phyloP scores from a whole-genome alignment of 352 stramenopile species.

The Globisporangium parvum region DNA sequence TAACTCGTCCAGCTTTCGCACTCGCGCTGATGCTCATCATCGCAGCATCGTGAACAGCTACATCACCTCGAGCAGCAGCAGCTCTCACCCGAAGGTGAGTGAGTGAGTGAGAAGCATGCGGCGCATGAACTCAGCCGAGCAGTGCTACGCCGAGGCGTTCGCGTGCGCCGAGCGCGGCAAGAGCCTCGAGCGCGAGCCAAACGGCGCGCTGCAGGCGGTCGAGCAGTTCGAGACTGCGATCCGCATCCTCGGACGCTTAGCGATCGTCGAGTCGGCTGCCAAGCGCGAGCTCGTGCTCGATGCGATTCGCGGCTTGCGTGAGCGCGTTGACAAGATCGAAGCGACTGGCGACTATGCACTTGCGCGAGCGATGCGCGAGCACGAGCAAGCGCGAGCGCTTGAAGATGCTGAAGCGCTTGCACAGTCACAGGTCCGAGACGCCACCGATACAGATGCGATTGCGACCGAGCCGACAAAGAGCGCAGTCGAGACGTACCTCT shows the following conservation, averaged over 20 bases:
- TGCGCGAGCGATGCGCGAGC: constrained; percentile 24
- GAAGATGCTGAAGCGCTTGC: neutral
- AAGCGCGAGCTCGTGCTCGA: constrained; percentile 55
- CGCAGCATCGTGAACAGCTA: too few species aligned
- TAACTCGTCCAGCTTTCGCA: too few species aligned
- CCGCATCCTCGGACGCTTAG: constrained; percentile 54
- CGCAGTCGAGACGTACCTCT: constrained; percentile 44
- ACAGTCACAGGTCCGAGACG: constrained; percentile 8
- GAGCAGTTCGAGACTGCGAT: constrained; percentile 48
- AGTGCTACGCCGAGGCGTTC: constrained; percentile 69
- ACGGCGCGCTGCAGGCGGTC: constrained; percentile 18
- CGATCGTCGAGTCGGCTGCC: constrained; percentile 66
- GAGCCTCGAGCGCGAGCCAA: constrained; percentile 13
- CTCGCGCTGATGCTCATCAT: too few species aligned
- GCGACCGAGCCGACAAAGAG: constrained; percentile 1
- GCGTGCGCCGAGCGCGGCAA: constrained; percentile 42
- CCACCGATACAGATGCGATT: neutral
- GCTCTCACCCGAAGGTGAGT: too few species aligned
- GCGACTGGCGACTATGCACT: constrained; percentile 28
- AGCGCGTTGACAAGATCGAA: constrained; percentile 37
- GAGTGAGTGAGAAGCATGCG: constrained; percentile 2
- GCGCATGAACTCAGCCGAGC: constrained; percentile 23
- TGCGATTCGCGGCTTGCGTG: constrained; percentile 47
- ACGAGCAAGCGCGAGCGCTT: constrained; percentile 19
- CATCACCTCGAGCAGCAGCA: too few species aligned